Evolutionary conservation across 1,284 basidiomycete species (phyloP).

Genomic region (Entoloma clypeatum): DNA sequence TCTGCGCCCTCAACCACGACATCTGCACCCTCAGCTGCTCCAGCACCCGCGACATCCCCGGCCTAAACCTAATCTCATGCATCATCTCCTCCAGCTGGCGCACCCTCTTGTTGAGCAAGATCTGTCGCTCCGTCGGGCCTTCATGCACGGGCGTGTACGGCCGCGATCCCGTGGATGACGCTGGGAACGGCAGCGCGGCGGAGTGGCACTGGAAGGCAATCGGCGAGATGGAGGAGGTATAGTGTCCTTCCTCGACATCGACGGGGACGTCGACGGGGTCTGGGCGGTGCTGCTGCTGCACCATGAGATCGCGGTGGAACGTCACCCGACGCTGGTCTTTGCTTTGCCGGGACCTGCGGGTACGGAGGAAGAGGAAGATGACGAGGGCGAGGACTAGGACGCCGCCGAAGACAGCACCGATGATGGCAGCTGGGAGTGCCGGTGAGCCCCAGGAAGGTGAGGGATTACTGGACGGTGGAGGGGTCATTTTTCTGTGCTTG

Average conservation of each 20-base stretch:
- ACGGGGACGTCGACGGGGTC: neutral
- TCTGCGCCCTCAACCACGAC: constrained; percentile 14
- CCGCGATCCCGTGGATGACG: neutral
- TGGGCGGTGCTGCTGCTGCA: constrained; percentile 11
- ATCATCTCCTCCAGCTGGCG: constrained; percentile 14
- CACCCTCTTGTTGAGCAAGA: constrained; percentile 9
- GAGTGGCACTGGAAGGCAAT: constrained; percentile 3
- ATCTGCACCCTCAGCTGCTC: constrained; percentile 16
- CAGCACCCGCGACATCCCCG: constrained; percentile 7
- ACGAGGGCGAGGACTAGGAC: constrained; percentile 10
- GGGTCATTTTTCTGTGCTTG: no score
- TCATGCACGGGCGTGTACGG: neutral
- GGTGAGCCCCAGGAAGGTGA: constrained; percentile 2
- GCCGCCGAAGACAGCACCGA: constrained; percentile 13
- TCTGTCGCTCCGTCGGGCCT: constrained; percentile 12
- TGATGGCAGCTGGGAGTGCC: constrained; percentile 11
- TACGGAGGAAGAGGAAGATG: constrained; percentile 8
- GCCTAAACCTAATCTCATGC: constrained; percentile 6
- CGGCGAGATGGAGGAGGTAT: constrained; percentile 5
- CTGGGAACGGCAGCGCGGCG: constrained; percentile 3
- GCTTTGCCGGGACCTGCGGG: constrained; percentile 7
- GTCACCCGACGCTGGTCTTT: constrained; percentile 9
- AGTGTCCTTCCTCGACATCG: constrained; percentile 11
- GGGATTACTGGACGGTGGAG: neutral
- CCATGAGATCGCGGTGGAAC: constrained; percentile 18